Evolutionary conservation across 2,329 filamentous ascomycete species (phyloP), one percentile per base, ranked within the genome.

Genomic region (Zymoseptoria crescenta): DNA sequence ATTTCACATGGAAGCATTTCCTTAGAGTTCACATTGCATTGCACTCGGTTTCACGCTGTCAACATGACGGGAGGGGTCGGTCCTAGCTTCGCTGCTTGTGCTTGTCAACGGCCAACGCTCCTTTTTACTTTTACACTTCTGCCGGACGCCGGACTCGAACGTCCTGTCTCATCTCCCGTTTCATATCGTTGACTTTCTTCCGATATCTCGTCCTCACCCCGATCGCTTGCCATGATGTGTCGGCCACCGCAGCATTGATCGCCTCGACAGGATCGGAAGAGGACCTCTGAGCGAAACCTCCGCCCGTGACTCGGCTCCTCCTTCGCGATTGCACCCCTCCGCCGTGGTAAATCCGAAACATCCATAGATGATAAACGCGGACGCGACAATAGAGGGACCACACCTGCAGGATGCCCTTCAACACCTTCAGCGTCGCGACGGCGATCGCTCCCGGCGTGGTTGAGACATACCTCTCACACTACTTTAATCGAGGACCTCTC

Each of bases 401-500:
- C 28, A 48, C 30, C 21, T 30, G 52, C 19, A 56, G 54, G 35
- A 86, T 86, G 83, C 77, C 81, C 59, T 83, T 94, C 68, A 92
- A 89, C 75, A 95, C 91, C 19, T 81, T 93, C 48, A 86, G 88
- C 13, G 87, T 97, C 61, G 85, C 87, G 59, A 82, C 90, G 64
- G 91, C 91, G 54, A 87, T 96, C 57, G 91, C 91, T 63, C 93
- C 94, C 10, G 91, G 89, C 3, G 88, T 96, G 52, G 81, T 97
- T 58, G 87, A 89, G 65, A 96, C 93, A 13, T 86, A 93, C 63
- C 80, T 97, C 67, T 87, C 87, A 59, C 94, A 97, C 88, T 96
- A 94, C 74, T 79, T 96, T 61, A 88, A 96, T 69, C 87, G 89
- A 64, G 88, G 88, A 69, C 82, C 85, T 1, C 80, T 87, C 29